Percentiles rank a stretch among this genome's conserved stretches.
phyloP scores from a whole-genome alignment of 1,284 basidiomycete species.

The Melampsora larici-populina region DNA sequence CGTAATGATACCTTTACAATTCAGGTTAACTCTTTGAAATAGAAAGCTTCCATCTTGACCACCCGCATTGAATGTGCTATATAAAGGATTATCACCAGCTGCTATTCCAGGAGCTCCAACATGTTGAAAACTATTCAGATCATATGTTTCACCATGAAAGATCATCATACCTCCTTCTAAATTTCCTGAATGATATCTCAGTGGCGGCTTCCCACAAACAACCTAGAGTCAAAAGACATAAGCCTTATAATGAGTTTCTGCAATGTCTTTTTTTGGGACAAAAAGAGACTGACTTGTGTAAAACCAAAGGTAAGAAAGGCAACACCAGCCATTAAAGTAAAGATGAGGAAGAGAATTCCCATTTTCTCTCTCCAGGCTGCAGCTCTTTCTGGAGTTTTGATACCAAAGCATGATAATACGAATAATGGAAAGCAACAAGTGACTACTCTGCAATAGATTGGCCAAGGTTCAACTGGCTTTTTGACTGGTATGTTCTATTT shows the following conservation, averaged over 20 bases:
- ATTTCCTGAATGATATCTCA: slow-evolving; percentile 72
- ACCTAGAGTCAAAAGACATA: slow-evolving; percentile 51
- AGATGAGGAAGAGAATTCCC: slow-evolving; percentile 79
- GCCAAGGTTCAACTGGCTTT: slow-evolving; percentile 89
- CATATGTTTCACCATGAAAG: slow-evolving; percentile 90
- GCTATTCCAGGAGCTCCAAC: slow-evolving; percentile 62
- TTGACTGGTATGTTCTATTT: slow-evolving; percentile 51
- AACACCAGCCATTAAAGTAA: slow-evolving; percentile 79
- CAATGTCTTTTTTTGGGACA: not conserved
- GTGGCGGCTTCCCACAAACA: slow-evolving; percentile 80
- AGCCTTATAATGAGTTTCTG: not conserved
- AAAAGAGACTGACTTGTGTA: slow-evolving; percentile 61
- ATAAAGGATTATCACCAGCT: slow-evolving; percentile 82
- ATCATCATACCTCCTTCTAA: slow-evolving; percentile 79
- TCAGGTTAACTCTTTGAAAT: slow-evolving; percentile 84
- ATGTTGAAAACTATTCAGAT: slow-evolving; percentile 80
- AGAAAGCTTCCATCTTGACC: slow-evolving; percentile 87
- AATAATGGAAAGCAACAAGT: slow-evolving; percentile 79
- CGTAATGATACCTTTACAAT: slow-evolving; percentile 74
- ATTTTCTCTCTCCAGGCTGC: slow-evolving; percentile 98
- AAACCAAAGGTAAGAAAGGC: slow-evolving; percentile 99
- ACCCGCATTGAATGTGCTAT: slow-evolving; percentile 71
- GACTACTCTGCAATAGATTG: slow-evolving; percentile 86
- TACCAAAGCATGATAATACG: slow-evolving; percentile 64
- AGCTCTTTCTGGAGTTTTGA: slow-evolving; percentile 69